phyloP scores from a whole-genome alignment of 2,329 filamentous ascomycete genomes.

The Venturia asperata region DNA sequence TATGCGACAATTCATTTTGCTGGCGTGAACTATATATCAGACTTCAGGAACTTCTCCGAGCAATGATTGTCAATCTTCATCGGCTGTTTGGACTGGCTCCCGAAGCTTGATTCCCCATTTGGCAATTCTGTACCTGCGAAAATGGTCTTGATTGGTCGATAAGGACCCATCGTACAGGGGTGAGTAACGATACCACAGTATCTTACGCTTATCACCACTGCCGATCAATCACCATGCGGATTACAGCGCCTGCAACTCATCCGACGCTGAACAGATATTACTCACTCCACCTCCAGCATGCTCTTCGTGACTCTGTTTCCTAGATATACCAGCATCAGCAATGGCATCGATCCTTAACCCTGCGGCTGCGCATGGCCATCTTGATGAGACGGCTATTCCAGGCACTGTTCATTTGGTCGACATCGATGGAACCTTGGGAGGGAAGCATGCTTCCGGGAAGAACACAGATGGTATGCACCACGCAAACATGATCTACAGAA shows the following conservation, averaged over 20 bases:
- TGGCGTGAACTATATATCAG: no score
- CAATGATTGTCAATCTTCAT: no score
- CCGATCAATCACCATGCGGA: background rate
- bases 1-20: no score
- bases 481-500: conserved; percentile 29
- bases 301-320: background rate
- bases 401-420: conserved; percentile 41
- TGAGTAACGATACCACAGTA: background rate
- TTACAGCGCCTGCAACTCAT: background rate
- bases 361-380: background rate
- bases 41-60: no score
- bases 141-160: background rate
- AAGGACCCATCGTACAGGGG: background rate
- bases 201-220: conserved; percentile 12
- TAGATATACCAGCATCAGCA: background rate
- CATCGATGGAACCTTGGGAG: conserved; percentile 34
- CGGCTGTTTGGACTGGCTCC: background rate
- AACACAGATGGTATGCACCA: conserved; percentile 30
- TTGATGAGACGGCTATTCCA: conserved; percentile 26
- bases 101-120: background rate
- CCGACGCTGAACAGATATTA: background rate
- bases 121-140: background rate
- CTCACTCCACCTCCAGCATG: background rate
- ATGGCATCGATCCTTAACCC: conserved; percentile 20
- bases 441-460: conserved; percentile 21